Evolutionary conservation across 768 basidiomycete genomes (phyloP), one percentile per base, ranked within the genome.

Genomic region (Mycena pura): DNA sequence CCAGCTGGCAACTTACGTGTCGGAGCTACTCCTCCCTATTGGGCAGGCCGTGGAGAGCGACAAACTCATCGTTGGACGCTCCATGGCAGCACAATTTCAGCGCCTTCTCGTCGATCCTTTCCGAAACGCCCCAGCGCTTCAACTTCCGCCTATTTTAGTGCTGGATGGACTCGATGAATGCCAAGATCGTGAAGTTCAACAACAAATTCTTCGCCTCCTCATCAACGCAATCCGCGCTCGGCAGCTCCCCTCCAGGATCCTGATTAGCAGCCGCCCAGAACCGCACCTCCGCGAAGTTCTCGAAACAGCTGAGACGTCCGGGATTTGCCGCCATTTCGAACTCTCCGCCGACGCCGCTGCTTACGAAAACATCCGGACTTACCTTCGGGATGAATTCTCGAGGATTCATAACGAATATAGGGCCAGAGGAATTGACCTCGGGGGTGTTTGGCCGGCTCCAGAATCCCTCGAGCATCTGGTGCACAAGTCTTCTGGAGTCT

Each of bases 1-100:
- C 5, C 73, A 76, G 28, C 54, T 77, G 8, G 58, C 63, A 1
- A 47, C 43, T 19, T 39, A 38, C 1, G 48, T 60, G 41, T 49
- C 65, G 5, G 49, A 34, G 9, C 21, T 65, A 1, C 48, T 54
- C 6, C 38, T 22, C 5, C 36, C 34, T 14, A 54, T 71, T 8
- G 53, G 57, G 24, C 24, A 53, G n/a, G 46, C 25, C 3, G 19
- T 70, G 6, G 41, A 60, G 13, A 22, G 28, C 9, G 64, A 67
- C 38, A 63, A 61, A 13, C 34, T 52, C 3, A 50, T 71, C 13
- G 40, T 65, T 19, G 24, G 36, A 1, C 56, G 60, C 17, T 51
- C 58, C 6, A 43, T 57, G 3, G 8, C 36, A 6, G 32, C 31
- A 9, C 70, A 71, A 21, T 36, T 68, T 29, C 29, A 52, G 24